phyloP scores from a whole-genome alignment of 1,139 yeast species.

The Geotrichum klebahnii region DNA sequence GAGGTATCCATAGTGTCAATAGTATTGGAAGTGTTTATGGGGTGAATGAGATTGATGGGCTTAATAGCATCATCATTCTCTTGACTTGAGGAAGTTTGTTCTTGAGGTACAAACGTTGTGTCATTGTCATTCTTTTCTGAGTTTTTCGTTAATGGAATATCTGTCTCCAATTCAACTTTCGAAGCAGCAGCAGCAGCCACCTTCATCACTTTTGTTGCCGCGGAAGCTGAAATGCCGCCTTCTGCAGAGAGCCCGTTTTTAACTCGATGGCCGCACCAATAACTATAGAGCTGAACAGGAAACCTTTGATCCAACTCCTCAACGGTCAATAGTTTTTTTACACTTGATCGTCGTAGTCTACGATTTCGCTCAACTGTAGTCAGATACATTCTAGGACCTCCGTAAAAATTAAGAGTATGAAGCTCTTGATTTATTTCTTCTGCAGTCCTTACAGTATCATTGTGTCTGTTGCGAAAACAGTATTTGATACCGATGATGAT shows the following conservation, averaged over 20 bases:
- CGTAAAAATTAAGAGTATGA: neutral
- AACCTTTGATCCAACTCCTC: constrained; percentile 62
- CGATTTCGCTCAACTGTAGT: neutral
- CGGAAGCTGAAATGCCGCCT: constrained; percentile 33
- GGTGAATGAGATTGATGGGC: too few relatives aligned
- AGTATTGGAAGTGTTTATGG: too few relatives aligned
- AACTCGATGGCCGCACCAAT: constrained; percentile 21
- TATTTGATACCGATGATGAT: constrained; percentile 38
- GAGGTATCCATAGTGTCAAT: too few relatives aligned
- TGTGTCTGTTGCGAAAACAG: constrained; percentile 33
- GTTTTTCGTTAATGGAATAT: neutral
- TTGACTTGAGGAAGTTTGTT: too few relatives aligned
- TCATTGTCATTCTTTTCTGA: too few relatives aligned
- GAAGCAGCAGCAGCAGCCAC: constrained; percentile 5
- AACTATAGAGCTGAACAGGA: constrained; percentile 57
- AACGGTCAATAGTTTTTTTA: constrained; percentile 43
- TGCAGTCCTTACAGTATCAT: neutral
- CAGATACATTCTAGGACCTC: neutral
- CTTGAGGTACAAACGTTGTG: too few relatives aligned
- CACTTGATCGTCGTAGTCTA: constrained; percentile 22
- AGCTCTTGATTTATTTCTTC: neutral
- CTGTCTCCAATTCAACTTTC: neutral
- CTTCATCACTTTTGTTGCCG: too few relatives aligned
- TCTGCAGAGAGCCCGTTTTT: constrained; percentile 26
- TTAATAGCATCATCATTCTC: too few relatives aligned